Evolutionary conservation across 108 stramenopile species (phyloP), one percentile per base, ranked within the genome.

Genomic region (Phaeodactylum tricornutum): DNA sequence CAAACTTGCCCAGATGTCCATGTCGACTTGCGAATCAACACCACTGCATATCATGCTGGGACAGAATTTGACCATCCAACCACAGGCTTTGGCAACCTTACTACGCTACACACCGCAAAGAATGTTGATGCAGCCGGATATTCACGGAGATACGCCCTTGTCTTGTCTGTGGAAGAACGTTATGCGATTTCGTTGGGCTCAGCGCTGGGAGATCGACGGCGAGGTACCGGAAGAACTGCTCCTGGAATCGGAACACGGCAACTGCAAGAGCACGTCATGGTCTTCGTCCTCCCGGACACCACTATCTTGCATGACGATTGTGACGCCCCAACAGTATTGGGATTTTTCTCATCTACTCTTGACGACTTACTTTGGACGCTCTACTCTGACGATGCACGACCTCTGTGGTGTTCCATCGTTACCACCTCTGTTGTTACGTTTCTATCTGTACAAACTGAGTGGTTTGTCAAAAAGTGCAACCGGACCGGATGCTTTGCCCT

Each of bases 101-200:
- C 15, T 67, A 11, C 3, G 44, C 2, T 57, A 57, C 1, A 45
- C 52, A 23, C 54, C 47, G 5, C 42, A 12, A 7, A 36, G 4
- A 20, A 44, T 52, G 6, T 19, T 41, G 6, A 34, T 33, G 29
- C 36, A 45, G 29, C 53, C 53, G 4, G 60, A 67, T 44, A 16
- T 26, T 11, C 24, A 55, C 27, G 66, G 66, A 11, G 59, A 67
- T 36, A 61, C 49, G 37, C 55, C 66, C n/a, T 37, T 67, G 23
- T 50, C 53, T 7, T 38, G 61, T 3, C 31, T 67, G 27, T 67
- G 60, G 59, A 61, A 67, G 31, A 67, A 61, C 38, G 52, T 53
- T 9, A 32, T 67, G 26, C 47, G 61, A 22, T 67, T 67, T 40
- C 47, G 55, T 3, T 67, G 66, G 66, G 66, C 66, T 12, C 33